These are phyloP conservation scores for Eimeria falciformis DNA, from an alignment of 169 alveolate species.

Conservation along the genomic window DNA sequence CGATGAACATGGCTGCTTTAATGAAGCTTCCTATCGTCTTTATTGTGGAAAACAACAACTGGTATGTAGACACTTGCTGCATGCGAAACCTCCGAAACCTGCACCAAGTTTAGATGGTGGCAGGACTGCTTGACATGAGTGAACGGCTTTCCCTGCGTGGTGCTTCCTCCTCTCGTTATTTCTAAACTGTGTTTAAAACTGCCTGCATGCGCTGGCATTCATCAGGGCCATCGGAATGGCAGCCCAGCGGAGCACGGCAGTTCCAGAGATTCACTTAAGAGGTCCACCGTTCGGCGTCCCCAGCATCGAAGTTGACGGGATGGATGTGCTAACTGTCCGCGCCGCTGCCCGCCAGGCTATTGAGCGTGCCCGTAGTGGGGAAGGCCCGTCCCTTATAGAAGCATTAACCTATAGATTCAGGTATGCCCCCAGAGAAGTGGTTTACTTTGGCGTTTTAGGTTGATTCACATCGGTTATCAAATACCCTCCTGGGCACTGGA, in stretches of 20 bases:
- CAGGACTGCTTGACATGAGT: too few relatives aligned
- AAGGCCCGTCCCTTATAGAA: slow-evolving; percentile 85
- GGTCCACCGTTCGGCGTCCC: slow-evolving; percentile 84
- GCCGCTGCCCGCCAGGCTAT: slow-evolving; percentile 82
- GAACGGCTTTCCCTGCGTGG: too few relatives aligned
- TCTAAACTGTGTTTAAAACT: too few relatives aligned
- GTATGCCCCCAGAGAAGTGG: too few relatives aligned
- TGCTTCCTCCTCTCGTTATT: too few relatives aligned
- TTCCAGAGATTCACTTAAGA: slow-evolving; percentile 77
- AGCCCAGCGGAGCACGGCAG: slow-evolving; percentile 81
- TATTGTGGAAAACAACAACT: slow-evolving; percentile 91
- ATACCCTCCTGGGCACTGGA: too few relatives aligned
- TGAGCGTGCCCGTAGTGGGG: slow-evolving; percentile 81
- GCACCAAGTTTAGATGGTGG: too few relatives aligned
- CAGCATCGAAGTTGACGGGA: slow-evolving; percentile 84
- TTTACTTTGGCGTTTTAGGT: too few relatives aligned
- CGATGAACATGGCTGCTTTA: slow-evolving; percentile 91
- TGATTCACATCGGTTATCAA: too few relatives aligned
- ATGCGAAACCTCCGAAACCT: too few relatives aligned
- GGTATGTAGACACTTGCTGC: slow-evolving; percentile 80
- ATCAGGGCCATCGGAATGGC: slow-evolving; percentile 87
- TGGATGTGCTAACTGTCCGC: slow-evolving; percentile 83
- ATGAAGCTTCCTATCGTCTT: slow-evolving; percentile 90
- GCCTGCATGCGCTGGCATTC: too few relatives aligned
- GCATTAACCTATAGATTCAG: slow-evolving; percentile 84